A percentile compares a stretch with the other conserved stretches of the same genome.
These are phyloP conservation scores for Beta vulgaris DNA, from an alignment of 148 eudicot genomes.

Conservation along the genomic window DNA sequence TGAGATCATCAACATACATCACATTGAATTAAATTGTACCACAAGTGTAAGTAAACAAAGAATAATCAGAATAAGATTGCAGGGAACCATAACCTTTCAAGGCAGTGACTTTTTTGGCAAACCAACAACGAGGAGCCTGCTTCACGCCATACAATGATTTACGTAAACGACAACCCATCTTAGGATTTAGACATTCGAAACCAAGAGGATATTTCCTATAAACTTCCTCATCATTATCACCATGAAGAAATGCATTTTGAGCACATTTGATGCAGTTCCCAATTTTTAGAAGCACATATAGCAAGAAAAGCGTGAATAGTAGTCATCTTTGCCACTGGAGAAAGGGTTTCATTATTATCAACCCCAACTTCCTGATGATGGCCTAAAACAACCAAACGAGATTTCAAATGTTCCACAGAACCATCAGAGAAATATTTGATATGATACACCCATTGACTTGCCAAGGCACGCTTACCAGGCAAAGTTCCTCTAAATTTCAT, in stretches of 20 bases:
- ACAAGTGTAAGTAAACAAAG: too few relatives aligned
- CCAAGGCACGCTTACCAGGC: neutral
- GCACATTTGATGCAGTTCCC: constrained; percentile 3
- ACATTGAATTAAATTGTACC: neutral
- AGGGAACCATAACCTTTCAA: neutral
- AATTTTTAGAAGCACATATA: neutral
- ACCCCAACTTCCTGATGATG: neutral
- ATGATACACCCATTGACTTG: neutral
- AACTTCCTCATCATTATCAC: neutral
- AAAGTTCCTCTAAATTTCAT: neutral
- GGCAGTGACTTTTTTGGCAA: neutral
- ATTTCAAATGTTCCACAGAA: neutral
- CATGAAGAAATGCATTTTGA: constrained; percentile 3
- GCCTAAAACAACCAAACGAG: too few relatives aligned
- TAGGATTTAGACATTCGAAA: neutral
- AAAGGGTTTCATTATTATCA: neutral
- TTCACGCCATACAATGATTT: neutral
- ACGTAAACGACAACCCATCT: neutral
- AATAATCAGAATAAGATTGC: too few relatives aligned
- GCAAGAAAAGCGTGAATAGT: neutral
- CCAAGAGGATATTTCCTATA: neutral
- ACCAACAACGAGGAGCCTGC: constrained; percentile 9
- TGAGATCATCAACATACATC: neutral
- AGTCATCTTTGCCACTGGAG: neutral
- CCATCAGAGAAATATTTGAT: neutral